Evolutionary conservation across 1,284 basidiomycete species (phyloP), one percentile per base, ranked within the genome.

Genomic region (Omphalotus olearius): DNA sequence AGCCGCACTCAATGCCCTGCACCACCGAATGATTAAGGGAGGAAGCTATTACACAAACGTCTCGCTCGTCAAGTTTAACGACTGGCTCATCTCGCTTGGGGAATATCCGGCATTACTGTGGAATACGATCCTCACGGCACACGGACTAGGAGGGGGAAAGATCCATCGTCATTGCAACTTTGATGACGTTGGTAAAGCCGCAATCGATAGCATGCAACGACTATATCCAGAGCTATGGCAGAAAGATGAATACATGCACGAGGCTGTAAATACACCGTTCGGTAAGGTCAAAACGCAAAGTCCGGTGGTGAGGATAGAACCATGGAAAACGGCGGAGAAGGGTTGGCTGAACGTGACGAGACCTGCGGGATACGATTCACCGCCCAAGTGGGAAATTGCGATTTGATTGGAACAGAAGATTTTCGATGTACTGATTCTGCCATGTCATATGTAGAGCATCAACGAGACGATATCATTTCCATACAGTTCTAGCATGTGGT

Each of bases 11-110:
- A 51, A 52, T 26, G 54, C 54, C 11, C 36, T 55, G 28, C 50
- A 51, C 35, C 39, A 49, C 11, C 54, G 54, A 9, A 13, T 46
- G 13, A 43, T 39, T 4, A 52, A 51, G 43, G 55, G 55, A 17
- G 55, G 55, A 18, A 52, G 51, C 16, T 53, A 45, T 18, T 47
- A 41, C 23, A 47, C 51, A 9, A 51, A 45, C 14, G 44, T 56
- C 23, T 46, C 51, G n/a, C 38, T 45, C 36, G 33, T 46, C 20
- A 41, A 44, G n/a, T 50, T 43, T 16, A 50, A 50, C 16, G 48
- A 43, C 33, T 50, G 48, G 48, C 48, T 50, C 18, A 36, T 50
- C 30, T 43, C 40, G 14, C 41, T 43, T 30, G 41, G 48, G 28
- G 14, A 40, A 11, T 50, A 50, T 42, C 40, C 48, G 25, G 28